Evolutionary conservation across 2,329 filamentous ascomycete genomes (phyloP).

Genomic region (Aspergillus glaucus): DNA sequence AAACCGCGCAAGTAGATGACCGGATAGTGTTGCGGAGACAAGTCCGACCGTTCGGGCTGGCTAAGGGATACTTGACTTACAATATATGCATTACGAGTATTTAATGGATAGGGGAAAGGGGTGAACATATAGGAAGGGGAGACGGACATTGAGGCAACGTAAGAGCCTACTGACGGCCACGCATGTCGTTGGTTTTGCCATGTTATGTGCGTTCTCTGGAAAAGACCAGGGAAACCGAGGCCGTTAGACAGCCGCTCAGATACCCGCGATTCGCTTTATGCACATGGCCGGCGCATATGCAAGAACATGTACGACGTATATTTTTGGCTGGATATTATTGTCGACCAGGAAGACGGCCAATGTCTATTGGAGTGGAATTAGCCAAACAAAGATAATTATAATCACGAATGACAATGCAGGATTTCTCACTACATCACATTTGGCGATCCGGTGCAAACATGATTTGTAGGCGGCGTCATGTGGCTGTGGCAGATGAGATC

Average conservation of each 20-base stretch:
- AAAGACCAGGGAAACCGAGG: neutral
- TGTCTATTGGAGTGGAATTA: neutral
- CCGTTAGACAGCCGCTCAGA: neutral
- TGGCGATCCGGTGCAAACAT: no score
- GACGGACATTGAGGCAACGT: neutral
- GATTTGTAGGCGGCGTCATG: neutral
- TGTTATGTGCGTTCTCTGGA: neutral
- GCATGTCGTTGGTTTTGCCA: no score
- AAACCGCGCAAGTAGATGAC: slow-evolving; percentile 43
- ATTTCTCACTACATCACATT: no score
- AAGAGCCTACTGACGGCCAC: neutral
- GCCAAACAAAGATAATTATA: neutral
- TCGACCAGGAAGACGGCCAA: neutral
- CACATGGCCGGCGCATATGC: neutral
- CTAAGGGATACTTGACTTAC: neutral
- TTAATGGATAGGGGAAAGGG: no score
- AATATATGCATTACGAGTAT: no score
- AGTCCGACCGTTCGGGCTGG: neutral
- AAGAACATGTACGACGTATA: neutral
- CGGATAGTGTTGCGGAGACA: neutral
- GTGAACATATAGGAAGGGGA: no score
- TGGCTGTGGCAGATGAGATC: neutral
- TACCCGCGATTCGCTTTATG: neutral
- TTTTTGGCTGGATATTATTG: neutral
- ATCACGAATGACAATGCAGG: no score